Percentiles rank a stretch among this genome's conserved stretches.
These are phyloP conservation scores for Candida broadrunensis DNA, from an alignment of 805 yeast species.

Conservation along the genomic window DNA sequence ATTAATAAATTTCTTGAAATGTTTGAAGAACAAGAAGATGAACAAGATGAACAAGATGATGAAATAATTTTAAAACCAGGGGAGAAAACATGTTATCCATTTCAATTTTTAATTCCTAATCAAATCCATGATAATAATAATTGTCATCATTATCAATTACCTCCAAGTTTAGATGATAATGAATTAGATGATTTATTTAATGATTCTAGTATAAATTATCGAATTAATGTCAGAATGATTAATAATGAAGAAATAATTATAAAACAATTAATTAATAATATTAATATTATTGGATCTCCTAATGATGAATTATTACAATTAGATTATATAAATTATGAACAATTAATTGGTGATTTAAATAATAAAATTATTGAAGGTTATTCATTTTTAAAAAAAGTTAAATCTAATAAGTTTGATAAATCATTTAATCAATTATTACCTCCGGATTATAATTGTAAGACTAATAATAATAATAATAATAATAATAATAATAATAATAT, in stretches of 20 bases:
- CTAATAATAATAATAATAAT: not conserved
- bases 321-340: constrained; percentile 12
- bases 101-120: not conserved
- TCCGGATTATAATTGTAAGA: not conserved
- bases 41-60: not conserved
- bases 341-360: constrained; percentile 20
- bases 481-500: not conserved
- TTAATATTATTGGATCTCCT: constrained; percentile 25
- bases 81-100: not conserved
- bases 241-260: constrained; percentile 13
- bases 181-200: not conserved
- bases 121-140: not conserved
- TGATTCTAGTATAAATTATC: not conserved
- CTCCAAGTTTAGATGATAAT: constrained; percentile 23
- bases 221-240: not conserved
- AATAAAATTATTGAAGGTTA: constrained; percentile 24
- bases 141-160: constrained; percentile 27
- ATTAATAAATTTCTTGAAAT: constrained; percentile 40
- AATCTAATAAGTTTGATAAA: not conserved
- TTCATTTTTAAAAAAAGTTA: constrained; percentile 12
- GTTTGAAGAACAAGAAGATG: constrained; percentile 45
- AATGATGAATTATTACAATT: constrained; percentile 11
- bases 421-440: constrained; percentile 1
- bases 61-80: no score
- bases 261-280: constrained; percentile 21